Evolutionary conservation across 495 filamentous ascomycete genomes (phyloP), one percentile per base, ranked within the genome.

Genomic region (Penicillium macrosclerotiorum): DNA sequence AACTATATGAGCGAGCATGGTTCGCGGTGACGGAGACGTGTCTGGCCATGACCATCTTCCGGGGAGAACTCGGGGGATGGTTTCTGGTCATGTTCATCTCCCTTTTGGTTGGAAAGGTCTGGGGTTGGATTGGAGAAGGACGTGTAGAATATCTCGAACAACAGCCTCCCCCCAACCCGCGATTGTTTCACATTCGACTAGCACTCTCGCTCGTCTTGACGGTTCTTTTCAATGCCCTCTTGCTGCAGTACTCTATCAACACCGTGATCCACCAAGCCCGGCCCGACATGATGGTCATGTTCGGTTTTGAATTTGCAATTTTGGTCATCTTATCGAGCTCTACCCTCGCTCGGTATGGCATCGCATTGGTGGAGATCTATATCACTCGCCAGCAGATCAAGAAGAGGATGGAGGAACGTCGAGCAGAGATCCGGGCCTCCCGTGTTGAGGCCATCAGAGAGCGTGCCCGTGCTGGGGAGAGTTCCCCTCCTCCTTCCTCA

Each of bases 281-380:
- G 14, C 90, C 93, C 0, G 90, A 93, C 42, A 96, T 98, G 89
- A 98, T 98, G 94, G 89, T 98, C 44, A 97, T 97, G 90, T 98
- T 98, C 59, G 83, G 90, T 13, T 97, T 98, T 55, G 93, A 98
- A 63, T 98, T 97, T 55, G 90, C 90, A 9, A 81, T 98, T 46
- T 67, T 97, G 46, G 73, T 81, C 3, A 83, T 94, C 8, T 80
- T 82, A 22, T 95, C 94, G 1, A 69, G 81, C 16, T 92, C 91
- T 19, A 96, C 89, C 6, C 69, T 78, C 13, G 71, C 80, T 39
- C 81, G 90, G 40, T 98, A 97, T 65, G 59, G 76, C 20, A 73
- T 98, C 19, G 86, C 85, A n/a, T 63, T 96, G 37, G 72, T 80
- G 3, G 93, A 97, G 58, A 82, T 85, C 45, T 77, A 77, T 33